Percentiles rank a stretch among this genome's conserved stretches.
phyloP scores from a whole-genome alignment of 768 basidiomycete species.

The Lactarius akahatsu region DNA sequence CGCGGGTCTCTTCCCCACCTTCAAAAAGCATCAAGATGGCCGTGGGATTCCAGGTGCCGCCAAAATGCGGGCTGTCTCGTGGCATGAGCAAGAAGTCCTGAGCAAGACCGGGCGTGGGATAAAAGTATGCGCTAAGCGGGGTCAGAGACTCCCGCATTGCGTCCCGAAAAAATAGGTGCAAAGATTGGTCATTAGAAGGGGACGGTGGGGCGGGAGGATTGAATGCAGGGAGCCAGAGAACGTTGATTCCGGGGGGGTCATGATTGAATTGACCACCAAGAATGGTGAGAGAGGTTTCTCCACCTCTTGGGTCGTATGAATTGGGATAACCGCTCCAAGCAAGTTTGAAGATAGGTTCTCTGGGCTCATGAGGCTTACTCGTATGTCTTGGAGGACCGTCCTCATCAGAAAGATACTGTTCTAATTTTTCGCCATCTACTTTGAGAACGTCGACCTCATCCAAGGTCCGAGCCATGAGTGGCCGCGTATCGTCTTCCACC shows the following conservation, averaged over 20 bases:
- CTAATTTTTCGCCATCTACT: conserved; percentile 51
- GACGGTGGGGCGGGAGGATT: conserved; percentile 50
- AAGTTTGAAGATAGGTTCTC: conserved; percentile 85
- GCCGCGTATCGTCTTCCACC: conserved; percentile 70
- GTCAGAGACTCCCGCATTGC: conserved; percentile 64
- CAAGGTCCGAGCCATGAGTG: conserved; percentile 72
- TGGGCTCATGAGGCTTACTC: conserved; percentile 28
- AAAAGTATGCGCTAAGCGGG: conserved; percentile 52
- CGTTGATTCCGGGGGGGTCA: conserved; percentile 60
- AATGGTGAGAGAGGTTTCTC: conserved; percentile 69
- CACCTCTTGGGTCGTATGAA: conserved; percentile 61
- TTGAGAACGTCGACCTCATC: conserved; percentile 52
- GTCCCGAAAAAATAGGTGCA: conserved; percentile 48
- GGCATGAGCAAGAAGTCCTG: conserved; percentile 85
- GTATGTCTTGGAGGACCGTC: conserved; percentile 33
- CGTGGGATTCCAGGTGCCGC: conserved; percentile 63
- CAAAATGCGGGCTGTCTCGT: conserved; percentile 64
- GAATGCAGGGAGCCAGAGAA: conserved; percentile 67
- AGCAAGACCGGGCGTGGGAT: conserved; percentile 54
- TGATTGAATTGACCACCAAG: conserved; percentile 69
- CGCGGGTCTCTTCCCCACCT: conserved; percentile 46
- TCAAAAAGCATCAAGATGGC: conserved; percentile 64
- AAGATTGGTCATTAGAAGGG: conserved; percentile 27
- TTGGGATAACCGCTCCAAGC: conserved; percentile 80
- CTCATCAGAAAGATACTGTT: conserved; percentile 37